Conservation (phyloP, 768 basidiomycete species). For the Mrakia frigida region DNA sequence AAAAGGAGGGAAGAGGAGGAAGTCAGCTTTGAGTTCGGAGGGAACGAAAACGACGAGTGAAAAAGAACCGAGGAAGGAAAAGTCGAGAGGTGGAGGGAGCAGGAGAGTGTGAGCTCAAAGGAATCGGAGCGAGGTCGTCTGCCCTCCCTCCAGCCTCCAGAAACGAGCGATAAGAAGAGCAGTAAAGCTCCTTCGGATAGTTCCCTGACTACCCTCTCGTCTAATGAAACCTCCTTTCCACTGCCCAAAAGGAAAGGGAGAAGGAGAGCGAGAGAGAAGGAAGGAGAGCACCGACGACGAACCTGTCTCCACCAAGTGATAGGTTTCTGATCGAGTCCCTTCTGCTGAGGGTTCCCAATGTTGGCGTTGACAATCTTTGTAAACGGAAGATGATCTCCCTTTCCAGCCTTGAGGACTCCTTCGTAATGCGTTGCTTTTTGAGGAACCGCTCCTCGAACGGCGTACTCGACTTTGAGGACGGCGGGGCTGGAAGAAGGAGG, state of each 20-base stretch:
- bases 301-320: conserved; percentile 91
- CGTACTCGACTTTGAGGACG: conserved; percentile 84
- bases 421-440: conserved; percentile 84
- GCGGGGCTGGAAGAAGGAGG: conserved; percentile 55
- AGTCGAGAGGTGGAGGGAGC: background rate
- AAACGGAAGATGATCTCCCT: conserved; percentile 63
- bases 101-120: background rate
- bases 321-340: conserved; percentile 84
- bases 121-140: too few relatives aligned
- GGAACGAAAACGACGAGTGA: background rate
- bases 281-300: conserved; percentile 33
- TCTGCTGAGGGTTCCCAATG: conserved; percentile 97
- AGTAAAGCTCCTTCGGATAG: background rate
- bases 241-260: background rate
- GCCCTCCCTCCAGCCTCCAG: background rate
- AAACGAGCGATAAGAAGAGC: background rate
- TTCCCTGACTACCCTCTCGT: background rate
- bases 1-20: background rate
- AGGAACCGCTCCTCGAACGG: conserved; percentile 93
- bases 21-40: background rate
- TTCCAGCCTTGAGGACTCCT: conserved; percentile 55
- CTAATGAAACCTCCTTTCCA: background rate
- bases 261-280: background rate
- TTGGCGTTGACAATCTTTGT: conserved; percentile 85
- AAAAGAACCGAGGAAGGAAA: background rate